phyloP scores from a whole-genome alignment of 1,139 yeast genomes.

The Debaryomycetaceae sp. region DNA sequence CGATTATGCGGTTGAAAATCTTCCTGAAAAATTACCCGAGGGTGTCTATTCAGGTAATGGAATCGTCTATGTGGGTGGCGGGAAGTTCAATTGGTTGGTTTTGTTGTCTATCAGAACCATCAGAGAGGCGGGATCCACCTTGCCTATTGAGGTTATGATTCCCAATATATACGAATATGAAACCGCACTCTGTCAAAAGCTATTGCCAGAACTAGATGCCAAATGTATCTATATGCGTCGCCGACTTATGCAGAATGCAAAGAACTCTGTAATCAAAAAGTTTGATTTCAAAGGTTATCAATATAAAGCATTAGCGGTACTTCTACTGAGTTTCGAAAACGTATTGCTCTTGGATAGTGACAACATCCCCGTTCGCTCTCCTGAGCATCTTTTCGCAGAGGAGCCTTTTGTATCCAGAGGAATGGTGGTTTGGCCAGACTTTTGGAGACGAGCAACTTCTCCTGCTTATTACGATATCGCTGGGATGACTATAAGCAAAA shows the following conservation, averaged over 20 bases:
- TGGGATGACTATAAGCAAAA: conserved; percentile 23
- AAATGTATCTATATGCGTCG: conserved; percentile 63
- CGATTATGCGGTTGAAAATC: conserved; percentile 42
- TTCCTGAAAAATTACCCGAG: conserved; percentile 48
- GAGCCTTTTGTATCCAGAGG: conserved; percentile 33
- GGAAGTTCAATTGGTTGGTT: conserved; percentile 70
- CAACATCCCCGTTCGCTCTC: conserved; percentile 58
- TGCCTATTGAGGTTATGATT: conserved; percentile 77
- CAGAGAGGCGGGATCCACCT: conserved; percentile 56
- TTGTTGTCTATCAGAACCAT: conserved; percentile 62
- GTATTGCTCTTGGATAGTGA: conserved; percentile 78
- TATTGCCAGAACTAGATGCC: conserved; percentile 67
- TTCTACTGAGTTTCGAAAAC: conserved; percentile 74
- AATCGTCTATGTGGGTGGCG: conserved; percentile 81
- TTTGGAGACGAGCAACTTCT: conserved; percentile 45
- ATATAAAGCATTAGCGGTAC: conserved; percentile 70
- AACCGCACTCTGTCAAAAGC: conserved; percentile 56
- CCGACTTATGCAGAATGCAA: conserved; percentile 40
- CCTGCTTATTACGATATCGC: conserved; percentile 41
- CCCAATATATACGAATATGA: conserved; percentile 72
- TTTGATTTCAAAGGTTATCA: conserved; percentile 71
- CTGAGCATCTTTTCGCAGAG: conserved; percentile 37
- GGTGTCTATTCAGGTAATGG: conserved; percentile 64
- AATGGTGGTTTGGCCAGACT: conserved; percentile 47
- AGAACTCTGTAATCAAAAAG: conserved; percentile 24